Evolutionary conservation across 75 land plant species (phyloP), one percentile per base, ranked within the genome.

Genomic region (Chamaecyparis obtusa): DNA sequence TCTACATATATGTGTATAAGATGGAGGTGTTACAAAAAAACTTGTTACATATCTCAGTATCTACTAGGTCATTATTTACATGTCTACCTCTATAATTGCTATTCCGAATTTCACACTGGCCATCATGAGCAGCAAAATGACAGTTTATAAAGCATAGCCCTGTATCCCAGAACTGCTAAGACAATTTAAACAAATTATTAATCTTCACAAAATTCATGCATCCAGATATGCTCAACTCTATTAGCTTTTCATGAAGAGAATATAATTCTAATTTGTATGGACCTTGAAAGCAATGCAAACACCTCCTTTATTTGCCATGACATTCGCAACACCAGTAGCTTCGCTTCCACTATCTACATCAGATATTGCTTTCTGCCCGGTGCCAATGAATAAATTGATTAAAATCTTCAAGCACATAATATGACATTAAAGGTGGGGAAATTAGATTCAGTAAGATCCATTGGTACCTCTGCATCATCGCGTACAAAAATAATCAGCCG

Each of bases 321-420:
- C 93, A 91, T 92, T 49, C 27, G 92, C 92, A 67, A 92, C 93
- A 39, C 93, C 93, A 46, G 93, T 92, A 41, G 93, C 93, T 87
- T 92, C 93, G 77, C 92, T 91, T 64, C 90, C 93, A 87, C 92
- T 92, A n/a, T 89, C 88, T n/a, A 92, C 87, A 54, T 92, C 93
- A 43, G 93, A 92, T 43, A 92, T 91, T 64, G 90, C 93, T 85
- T 91, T 91, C 93, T 90, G 91, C 79, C n/a, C n/a, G 39, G 89
- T 90, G 85, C 79, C 41, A 43, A 39, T 30, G 84, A 85, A 37
- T 74, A 54, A 85, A 84, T 48, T 32, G 33, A 36, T 85, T 30
- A 85, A n/a, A 36, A n/a, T 39, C 27, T 69, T 69, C 84, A 74
- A 15, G 21, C 54, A 41, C 24, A 24, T 44, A 46, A 27, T n/a